A percentile compares a stretch with the other conserved stretches of the same genome.
Evolutionary conservation across 129 eudicot genomes (phyloP).

Genomic region (Tagetes erecta): DNA sequence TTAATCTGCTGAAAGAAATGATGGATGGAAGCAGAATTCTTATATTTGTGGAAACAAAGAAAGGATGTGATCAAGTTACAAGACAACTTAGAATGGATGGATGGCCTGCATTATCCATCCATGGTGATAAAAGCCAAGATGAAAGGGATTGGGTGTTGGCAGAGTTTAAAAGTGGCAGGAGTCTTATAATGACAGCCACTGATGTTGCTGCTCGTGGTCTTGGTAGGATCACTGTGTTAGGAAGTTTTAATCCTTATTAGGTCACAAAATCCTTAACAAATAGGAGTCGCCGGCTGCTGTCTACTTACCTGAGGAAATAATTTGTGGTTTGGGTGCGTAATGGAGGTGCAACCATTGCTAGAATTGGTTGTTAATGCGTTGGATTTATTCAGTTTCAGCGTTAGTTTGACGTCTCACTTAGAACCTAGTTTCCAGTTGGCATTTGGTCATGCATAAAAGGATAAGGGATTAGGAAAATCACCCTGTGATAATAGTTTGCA

Average conservation of each 20-base stretch:
- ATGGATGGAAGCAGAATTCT: slow-evolving; percentile 93
- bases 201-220: slow-evolving; percentile 99
- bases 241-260: slow-evolving; percentile 39
- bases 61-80: slow-evolving; percentile 98
- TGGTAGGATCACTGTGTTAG: slow-evolving; percentile 91
- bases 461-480: slow-evolving; percentile 14
- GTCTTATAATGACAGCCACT: slow-evolving; percentile 98
- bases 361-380: slow-evolving; percentile 31
- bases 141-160: slow-evolving; percentile 99
- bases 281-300: slow-evolving; percentile 97
- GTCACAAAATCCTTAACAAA: slow-evolving; percentile 35
- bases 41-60: slow-evolving; percentile 93
- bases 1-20: slow-evolving; percentile 73
- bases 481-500: slow-evolving; percentile 2
- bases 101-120: slow-evolving; percentile 96
- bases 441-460: slow-evolving; percentile 14
- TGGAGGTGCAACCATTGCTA: slow-evolving; percentile 26
- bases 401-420: slow-evolving; percentile 12
- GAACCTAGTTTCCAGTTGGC: slow-evolving; percentile 17
- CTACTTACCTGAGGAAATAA: slow-evolving; percentile 55
- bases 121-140: slow-evolving; percentile 97
- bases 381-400: slow-evolving; percentile 6
- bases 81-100: slow-evolving; percentile 98
- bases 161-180: slow-evolving; percentile 96
- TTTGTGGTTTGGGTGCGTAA: slow-evolving; percentile 93